Evolutionary conservation across 352 stramenopile species (phyloP).

Genomic region (Elongisporangium prolatum): DNA sequence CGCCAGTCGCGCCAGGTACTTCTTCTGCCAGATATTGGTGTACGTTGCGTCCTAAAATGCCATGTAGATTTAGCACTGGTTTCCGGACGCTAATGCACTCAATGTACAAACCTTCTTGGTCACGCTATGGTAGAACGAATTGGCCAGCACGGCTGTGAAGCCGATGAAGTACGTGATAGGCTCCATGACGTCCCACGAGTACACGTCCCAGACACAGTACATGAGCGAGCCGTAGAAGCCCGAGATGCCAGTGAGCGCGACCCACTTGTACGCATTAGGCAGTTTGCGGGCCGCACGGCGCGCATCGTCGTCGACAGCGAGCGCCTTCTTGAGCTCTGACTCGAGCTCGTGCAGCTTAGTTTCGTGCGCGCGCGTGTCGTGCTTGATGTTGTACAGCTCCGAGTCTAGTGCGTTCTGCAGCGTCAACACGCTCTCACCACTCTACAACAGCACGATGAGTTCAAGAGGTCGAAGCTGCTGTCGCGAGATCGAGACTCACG

Average conservation of each 20-base stretch:
- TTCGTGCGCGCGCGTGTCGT: conserved; percentile 53
- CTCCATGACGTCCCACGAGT: conserved; percentile 89
- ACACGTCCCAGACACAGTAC: conserved; percentile 84
- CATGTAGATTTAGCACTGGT: too few species aligned
- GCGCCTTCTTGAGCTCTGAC: conserved; percentile 42
- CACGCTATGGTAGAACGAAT: conserved; percentile 77
- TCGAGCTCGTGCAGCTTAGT: conserved; percentile 35
- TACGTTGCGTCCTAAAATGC: conserved; percentile 67
- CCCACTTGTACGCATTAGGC: conserved; percentile 74
- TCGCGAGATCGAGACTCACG: conserved; percentile 18
- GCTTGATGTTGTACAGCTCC: conserved; percentile 70
- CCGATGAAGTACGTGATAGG: conserved; percentile 89
- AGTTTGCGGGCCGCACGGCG: conserved; percentile 34
- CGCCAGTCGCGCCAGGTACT: conserved; percentile 41
- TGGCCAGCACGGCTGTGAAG: conserved; percentile 77
- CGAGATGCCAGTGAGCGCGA: conserved; percentile 52
- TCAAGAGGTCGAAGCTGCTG: not conserved
- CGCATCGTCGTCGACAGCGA: conserved; percentile 41
- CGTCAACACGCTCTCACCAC: conserved; percentile 61
- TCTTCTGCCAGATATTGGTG: conserved; percentile 80
- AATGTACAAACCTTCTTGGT: conserved; percentile 50
- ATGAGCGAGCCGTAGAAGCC: conserved; percentile 68
- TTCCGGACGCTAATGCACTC: not conserved
- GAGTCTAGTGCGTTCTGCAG: conserved; percentile 72
- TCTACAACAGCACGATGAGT: conserved; percentile 21